Evolutionary conservation across 2,329 filamentous ascomycete species (phyloP), one percentile per base, ranked within the genome.

Genomic region (Claviceps sp.): DNA sequence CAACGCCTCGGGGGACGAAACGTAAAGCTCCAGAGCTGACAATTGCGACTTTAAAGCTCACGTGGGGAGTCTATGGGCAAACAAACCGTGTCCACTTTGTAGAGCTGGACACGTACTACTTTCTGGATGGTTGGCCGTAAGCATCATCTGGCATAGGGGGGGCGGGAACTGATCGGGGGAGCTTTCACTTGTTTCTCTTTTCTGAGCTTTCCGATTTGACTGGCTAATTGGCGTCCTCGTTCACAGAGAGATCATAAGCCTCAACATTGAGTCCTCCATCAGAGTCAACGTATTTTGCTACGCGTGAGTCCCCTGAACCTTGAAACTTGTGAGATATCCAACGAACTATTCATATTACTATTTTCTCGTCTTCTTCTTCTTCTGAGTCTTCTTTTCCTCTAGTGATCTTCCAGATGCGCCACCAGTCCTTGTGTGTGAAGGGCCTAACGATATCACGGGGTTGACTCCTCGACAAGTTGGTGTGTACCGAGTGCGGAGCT

Each of bases 61-160:
- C 45, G 43, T 55, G 53, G 53, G 43, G 52, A 41, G 53, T 55
- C 38, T 44, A 52, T n/a, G 53, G 53, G 13, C 47, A 48, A 16
- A 44, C n/a, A 5, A 48, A 55, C 46, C 53, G 50, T 43, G 37
- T 30, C 2, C 53, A 55, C n/a, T 13, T 41, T 4, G 22, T 50
- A 34, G 14, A 37, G 7, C n/a, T 55, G 16, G 20, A 52, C 48
- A 55, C 53, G 4, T 44, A 50, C 47, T 52, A 55, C 50, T 2
- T 20, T 7, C 53, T 55, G 20, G 43, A 50, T 2, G 53, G 53
- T 2, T 13, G 16, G 14, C 53, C 50, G 53, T 55, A n/a, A 41
- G 47, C 41, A 11, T 38, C 38, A 34, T 34, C 30, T 11, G 30
- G 11, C 30, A 34, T 9, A 34, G 30, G 8, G 26, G 26, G 30